Percentiles rank a stretch among this genome's conserved stretches.
These are phyloP conservation scores for Dothiorella sarmentorum DNA, from an alignment of 2,329 filamentous ascomycete genomes.

Conservation along the genomic window DNA sequence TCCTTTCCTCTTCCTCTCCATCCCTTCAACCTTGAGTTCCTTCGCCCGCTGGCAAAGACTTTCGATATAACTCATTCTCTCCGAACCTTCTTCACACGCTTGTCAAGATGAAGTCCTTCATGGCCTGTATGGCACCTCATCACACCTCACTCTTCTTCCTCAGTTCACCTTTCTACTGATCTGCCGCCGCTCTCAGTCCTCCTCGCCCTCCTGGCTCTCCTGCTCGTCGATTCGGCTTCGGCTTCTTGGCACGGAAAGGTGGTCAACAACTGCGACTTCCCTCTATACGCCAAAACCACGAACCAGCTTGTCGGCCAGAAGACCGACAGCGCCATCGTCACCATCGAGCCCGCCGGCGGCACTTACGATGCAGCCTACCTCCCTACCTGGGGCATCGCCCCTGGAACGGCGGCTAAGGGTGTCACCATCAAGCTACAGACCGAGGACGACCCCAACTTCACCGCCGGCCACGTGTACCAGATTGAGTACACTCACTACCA, in stretches of 20 bases:
- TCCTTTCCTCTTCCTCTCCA: background rate
- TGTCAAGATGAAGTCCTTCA: too few species aligned
- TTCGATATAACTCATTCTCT: too few species aligned
- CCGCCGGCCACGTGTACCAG: background rate
- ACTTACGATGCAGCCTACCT: background rate
- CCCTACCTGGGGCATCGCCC: background rate
- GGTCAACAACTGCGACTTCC: background rate
- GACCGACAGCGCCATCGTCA: background rate
- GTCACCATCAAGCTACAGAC: background rate
- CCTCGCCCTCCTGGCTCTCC: background rate
- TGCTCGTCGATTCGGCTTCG: background rate
- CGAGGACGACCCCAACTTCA: background rate
- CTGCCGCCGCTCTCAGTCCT: background rate
- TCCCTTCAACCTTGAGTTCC: background rate
- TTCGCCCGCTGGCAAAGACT: background rate
- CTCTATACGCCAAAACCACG: background rate
- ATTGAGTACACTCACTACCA: background rate
- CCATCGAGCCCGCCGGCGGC: background rate
- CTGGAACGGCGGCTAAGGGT: background rate
- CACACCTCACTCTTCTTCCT: too few species aligned
- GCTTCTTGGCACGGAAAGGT: background rate
- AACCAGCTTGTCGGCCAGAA: background rate
- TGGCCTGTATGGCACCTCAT: background rate
- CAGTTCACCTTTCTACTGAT: background rate
- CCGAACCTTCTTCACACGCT: background rate